Base-by-base conservation (phyloP, 129 eudicot species). In the Lactuca sativa region DNA sequence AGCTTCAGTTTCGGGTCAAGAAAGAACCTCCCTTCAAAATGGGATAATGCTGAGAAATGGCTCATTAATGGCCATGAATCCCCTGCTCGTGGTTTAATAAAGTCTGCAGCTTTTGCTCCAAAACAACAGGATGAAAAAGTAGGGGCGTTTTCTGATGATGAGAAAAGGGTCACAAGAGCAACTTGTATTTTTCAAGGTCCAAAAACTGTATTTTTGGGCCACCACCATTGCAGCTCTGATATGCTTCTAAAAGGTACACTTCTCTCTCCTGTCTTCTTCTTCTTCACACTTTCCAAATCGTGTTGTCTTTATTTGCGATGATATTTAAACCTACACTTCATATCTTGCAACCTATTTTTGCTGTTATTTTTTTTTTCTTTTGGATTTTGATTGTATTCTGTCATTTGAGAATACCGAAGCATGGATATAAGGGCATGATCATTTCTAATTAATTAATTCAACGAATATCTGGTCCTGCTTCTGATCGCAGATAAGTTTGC, bases 1-100 rank as follows among this genome's bases (percentile, higher is more conserved):
- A 81, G 88, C 75, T 87, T 87, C 66, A 90, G 81, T 65, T 74
- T 72, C 55, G 88, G 86, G 18, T 56, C 87, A 32, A 87, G 86
- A 74, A 87, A 82, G 60, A 77, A 21, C 30, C 77, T 87, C 15
- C 91, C 97, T 67, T 90, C 97, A 2, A 90, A 90, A 64, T 90
- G 97, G 97, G 97, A 90, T 71, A 95, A 90, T 83, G 97, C 97
- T 13, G 86, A 87, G 48, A 90, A 90, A 74, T 90, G 97, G 97
- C 86, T 90, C 14, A 73, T 82, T 49, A 77, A 72, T 81, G 86
- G 93, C 47, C 81, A 78, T 56, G 86, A 86, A 13, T 84, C 95
- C 25, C 95, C 97, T 76, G 80, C 85, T 64, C 79, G 69, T 60
- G 84, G 78, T 52, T 74, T 63, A 9, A 59, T 59, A 9, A 51